A percentile compares a stretch with the other conserved stretches of the same genome.
Conservation (phyloP, 2,329 filamentous ascomycete genomes). For the Monosporascus cannonballus region DNA sequence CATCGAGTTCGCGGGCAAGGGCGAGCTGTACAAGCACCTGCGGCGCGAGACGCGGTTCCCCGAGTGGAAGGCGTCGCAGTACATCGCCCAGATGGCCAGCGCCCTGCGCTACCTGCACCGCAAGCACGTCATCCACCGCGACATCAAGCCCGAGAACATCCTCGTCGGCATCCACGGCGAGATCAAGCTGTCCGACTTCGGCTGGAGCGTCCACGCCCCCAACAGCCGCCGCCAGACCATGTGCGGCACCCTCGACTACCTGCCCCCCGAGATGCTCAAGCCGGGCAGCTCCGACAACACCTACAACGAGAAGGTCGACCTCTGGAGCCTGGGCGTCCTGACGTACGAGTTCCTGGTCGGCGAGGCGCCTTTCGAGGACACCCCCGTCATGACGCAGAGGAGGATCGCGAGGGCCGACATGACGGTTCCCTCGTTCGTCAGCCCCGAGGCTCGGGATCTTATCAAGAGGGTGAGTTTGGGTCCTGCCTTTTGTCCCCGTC, state of each 20-base stretch:
- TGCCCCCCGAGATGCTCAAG: conserved; percentile 96
- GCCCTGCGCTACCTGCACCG: conserved; percentile 87
- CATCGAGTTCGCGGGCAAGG: conserved; percentile 78
- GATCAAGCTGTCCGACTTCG: conserved; percentile 98
- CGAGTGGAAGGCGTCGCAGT: conserved; percentile 81
- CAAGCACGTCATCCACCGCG: conserved; percentile 95
- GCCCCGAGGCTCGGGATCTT: conserved; percentile 80
- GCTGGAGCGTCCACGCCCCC: conserved; percentile 96
- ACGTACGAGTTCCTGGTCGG: conserved; percentile 96
- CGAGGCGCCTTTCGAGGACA: conserved; percentile 95
- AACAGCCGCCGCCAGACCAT: conserved; percentile 91
- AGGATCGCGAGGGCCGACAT: conserved; percentile 87
- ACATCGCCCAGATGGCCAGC: conserved; percentile 85
- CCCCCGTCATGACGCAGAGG: conserved; percentile 86
- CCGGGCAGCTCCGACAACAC: conserved; percentile 74
- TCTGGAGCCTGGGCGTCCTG: conserved; percentile 92
- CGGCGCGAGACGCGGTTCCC: conserved; percentile 73
- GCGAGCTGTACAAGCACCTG: conserved; percentile 83
- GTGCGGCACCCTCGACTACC: conserved; percentile 95
- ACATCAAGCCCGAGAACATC: conserved; percentile 98
- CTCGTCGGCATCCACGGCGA: conserved; percentile 93
- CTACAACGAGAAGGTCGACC: conserved; percentile 91
- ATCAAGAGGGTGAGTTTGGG: conserved; percentile 70
- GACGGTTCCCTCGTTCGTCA: conserved; percentile 86
- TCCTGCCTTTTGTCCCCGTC: not conserved